Evolutionary conservation across 805 yeast species (phyloP).

Genomic region (Pichia kluyveri): DNA sequence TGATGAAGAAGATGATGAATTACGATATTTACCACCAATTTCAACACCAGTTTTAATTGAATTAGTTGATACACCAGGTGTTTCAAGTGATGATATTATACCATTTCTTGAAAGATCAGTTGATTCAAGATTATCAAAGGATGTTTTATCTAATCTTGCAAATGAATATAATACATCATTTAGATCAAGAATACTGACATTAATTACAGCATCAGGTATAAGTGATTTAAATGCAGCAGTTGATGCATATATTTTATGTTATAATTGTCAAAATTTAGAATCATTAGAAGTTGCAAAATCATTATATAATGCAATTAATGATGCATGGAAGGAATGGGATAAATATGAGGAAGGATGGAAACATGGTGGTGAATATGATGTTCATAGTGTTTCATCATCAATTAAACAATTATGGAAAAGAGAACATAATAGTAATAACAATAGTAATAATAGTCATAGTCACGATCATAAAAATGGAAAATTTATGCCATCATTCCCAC

Average conservation of each 20-base stretch:
- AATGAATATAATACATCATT: slow-evolving; percentile 11
- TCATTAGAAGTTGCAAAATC: slow-evolving; percentile 31
- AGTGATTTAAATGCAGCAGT: slow-evolving; percentile 66
- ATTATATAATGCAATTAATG: slow-evolving; percentile 49
- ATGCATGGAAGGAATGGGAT: slow-evolving; percentile 66
- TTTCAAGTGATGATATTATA: slow-evolving; percentile 54
- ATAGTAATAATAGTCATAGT: not conserved
- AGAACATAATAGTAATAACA: slow-evolving; percentile 12
- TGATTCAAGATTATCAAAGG: slow-evolving; percentile 51
- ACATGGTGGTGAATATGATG: slow-evolving; percentile 58
- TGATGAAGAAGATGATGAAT: slow-evolving; percentile 4
- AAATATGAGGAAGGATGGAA: slow-evolving; percentile 49
- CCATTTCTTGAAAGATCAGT: slow-evolving; percentile 71
- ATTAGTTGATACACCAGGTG: slow-evolving; percentile 67
- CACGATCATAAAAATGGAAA: slow-evolving; percentile 1
- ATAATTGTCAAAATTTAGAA: slow-evolving; percentile 16
- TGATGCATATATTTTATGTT: slow-evolving; percentile 66
- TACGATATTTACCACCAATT: slow-evolving; percentile 36
- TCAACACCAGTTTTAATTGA: slow-evolving; percentile 57
- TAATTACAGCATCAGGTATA: slow-evolving; percentile 71
- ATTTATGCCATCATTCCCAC: slow-evolving; percentile 34
- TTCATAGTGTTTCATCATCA: slow-evolving; percentile 50
- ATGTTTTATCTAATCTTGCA: slow-evolving; percentile 44
- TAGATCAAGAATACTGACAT: slow-evolving; percentile 43
- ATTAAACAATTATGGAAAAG: slow-evolving; percentile 48